Evolutionary conservation across 129 eudicot species (phyloP).

Genomic region (Flaveria brownii): DNA sequence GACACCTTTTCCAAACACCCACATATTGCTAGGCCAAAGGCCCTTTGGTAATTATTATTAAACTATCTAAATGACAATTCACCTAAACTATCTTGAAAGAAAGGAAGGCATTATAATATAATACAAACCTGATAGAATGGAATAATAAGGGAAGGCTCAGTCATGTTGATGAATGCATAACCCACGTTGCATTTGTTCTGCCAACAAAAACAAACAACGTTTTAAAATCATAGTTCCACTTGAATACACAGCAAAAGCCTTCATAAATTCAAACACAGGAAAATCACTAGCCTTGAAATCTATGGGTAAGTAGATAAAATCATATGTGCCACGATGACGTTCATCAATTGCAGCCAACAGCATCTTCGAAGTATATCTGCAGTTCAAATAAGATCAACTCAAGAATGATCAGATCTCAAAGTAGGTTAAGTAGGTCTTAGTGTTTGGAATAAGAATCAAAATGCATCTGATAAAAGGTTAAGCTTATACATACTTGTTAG

Average conservation of each 20-base stretch:
- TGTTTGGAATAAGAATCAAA: neutral
- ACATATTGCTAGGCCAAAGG: too few relatives aligned
- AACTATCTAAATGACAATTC: too few relatives aligned
- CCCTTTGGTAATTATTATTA: too few relatives aligned
- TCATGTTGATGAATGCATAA: conserved; percentile 96
- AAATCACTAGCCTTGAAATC: conserved; percentile 85
- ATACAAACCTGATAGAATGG: conserved; percentile 75
- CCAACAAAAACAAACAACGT: conserved; percentile 25
- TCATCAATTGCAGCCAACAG: conserved; percentile 96
- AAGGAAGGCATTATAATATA: too few relatives aligned
- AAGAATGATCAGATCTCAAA: neutral
- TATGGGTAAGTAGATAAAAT: conserved; percentile 92
- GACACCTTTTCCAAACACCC: too few relatives aligned
- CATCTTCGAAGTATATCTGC: conserved; percentile 97
- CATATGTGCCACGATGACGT: conserved; percentile 88
- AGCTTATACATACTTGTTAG: conserved; percentile 77
- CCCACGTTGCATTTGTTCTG: conserved; percentile 99
- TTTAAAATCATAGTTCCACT: conserved; percentile 19
- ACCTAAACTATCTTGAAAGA: neutral
- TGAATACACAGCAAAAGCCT: neutral
- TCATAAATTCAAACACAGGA: conserved; percentile 14
- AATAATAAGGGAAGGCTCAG: conserved; percentile 75
- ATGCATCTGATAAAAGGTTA: neutral
- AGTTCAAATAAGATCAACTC: neutral
- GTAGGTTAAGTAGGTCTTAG: neutral